Evolutionary conservation across 202 grass and related monocot species (phyloP).

Genomic region (Eragrostis tef): DNA sequence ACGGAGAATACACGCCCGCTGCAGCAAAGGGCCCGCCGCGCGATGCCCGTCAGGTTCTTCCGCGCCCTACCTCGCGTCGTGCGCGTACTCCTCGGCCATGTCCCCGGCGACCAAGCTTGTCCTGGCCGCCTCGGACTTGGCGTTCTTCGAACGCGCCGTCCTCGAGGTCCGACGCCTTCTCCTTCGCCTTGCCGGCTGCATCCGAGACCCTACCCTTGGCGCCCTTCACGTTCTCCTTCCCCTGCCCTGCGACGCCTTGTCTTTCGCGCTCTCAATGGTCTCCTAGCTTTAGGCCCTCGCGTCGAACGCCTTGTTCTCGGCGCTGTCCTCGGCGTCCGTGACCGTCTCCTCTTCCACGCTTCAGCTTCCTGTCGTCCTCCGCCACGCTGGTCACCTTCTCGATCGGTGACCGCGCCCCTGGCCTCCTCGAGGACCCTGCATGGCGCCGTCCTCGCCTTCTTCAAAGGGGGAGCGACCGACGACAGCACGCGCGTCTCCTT

Average conservation of each 20-base stretch:
- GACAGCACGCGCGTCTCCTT: no score
- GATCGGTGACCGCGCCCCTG: no score
- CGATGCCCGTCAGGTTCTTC: slow-evolving; percentile 69
- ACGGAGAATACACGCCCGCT: no score
- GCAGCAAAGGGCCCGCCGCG: slow-evolving; percentile 51
- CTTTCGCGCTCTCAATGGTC: slow-evolving; percentile 6
- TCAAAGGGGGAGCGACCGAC: no score
- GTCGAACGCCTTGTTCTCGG: slow-evolving; percentile 38
- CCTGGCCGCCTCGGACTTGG: slow-evolving; percentile 30
- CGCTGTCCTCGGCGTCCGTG: slow-evolving; percentile 35
- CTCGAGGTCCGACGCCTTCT: slow-evolving; percentile 26
- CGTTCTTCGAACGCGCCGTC: slow-evolving; percentile 37
- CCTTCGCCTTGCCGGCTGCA: slow-evolving; percentile 38
- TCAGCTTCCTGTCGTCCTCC: no score
- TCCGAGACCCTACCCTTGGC: slow-evolving; percentile 16
- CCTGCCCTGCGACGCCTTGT: slow-evolving; percentile 28
- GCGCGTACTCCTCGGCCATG: slow-evolving; percentile 43
- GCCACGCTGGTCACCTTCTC: no score
- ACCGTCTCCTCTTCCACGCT: no score
- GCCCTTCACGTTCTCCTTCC: slow-evolving; percentile 30
- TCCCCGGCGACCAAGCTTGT: slow-evolving; percentile 30
- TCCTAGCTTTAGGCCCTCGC: slow-evolving; percentile 48
- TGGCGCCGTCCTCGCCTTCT: no score
- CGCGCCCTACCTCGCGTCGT: slow-evolving; percentile 40
- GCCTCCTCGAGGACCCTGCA: no score